These are phyloP conservation scores for Pichia sp. DNA, from an alignment of 1,139 yeast genomes.

Conservation along the genomic window DNA sequence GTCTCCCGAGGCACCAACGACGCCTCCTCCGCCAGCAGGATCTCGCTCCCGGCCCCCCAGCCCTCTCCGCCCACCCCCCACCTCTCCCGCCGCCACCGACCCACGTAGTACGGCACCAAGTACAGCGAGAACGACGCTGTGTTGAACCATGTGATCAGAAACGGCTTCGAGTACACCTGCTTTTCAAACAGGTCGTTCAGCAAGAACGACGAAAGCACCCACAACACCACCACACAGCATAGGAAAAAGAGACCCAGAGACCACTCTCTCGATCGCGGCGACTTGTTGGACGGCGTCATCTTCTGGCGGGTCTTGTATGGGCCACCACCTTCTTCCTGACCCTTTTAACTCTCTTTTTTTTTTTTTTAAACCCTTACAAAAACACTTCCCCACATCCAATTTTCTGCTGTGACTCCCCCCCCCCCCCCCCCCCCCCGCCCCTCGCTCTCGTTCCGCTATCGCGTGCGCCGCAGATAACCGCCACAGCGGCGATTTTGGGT, in stretches of 20 bases:
- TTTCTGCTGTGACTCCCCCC: neutral
- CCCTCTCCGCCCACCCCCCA: neutral
- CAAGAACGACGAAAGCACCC: slow-evolving; percentile 85
- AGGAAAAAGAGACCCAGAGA: slow-evolving; percentile 69
- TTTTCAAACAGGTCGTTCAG: slow-evolving; percentile 70
- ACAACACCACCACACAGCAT: slow-evolving; percentile 68
- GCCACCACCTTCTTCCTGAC: too few species aligned
- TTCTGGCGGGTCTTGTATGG: neutral
- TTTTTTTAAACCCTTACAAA: neutral
- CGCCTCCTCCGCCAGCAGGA: slow-evolving; percentile 1
- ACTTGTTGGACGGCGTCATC: neutral
- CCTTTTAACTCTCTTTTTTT: neutral
- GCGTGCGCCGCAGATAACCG: neutral
- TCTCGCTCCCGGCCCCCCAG: neutral
- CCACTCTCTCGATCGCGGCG: slow-evolving; percentile 47
- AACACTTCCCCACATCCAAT: neutral
- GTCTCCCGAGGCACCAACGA: neutral
- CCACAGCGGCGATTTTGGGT: neutral
- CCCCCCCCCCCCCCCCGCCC: too few species aligned
- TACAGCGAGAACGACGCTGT: slow-evolving; percentile 81
- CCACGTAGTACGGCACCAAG: slow-evolving; percentile 52
- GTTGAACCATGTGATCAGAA: slow-evolving; percentile 84
- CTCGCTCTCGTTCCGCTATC: neutral
- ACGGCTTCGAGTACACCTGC: slow-evolving; percentile 79
- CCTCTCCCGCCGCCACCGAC: neutral